Evolutionary conservation across 2,329 filamentous ascomycete species (phyloP), one percentile per base, ranked within the genome.

Genomic region (Bimuria novae-zelandiae): DNA sequence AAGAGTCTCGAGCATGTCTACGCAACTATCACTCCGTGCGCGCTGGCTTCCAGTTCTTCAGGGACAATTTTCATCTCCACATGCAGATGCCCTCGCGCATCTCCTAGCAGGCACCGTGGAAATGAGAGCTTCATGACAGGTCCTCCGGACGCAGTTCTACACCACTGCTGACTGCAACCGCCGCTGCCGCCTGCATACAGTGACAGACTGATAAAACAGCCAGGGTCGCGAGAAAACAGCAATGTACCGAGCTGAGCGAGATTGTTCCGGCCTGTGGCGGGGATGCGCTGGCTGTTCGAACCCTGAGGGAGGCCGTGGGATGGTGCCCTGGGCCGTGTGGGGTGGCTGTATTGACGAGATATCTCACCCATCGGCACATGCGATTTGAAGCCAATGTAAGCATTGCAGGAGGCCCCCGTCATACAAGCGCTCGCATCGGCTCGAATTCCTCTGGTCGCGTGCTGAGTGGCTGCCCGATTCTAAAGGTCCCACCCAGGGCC

Each of bases 361-460:
- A 41, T 23, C 46, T 41, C 36, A 32, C 46, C 46, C 22, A 49
- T 49, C 46, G 41, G 29, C 46, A 47, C 44, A 47, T 47, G 37
- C 37, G 44, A 47, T 47, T 47, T 47, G 44, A 47, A 21, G 23
- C n/a, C 23, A n/a, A 19, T 30, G 39, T 37, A 22, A 37, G 10
- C 10, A 10, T 14, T 29, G 44, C 33, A 12, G 8, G 21, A 37
- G 11, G 3, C 32, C 32, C 8, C 32, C 29, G n/a, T n/a, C n/a
- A n/a, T n/a, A n/a, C n/a, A n/a, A 22, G 22, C n/a, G 19, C 30
- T 37, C 21, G 30, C 32, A 0, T 11, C 17, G n/a, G 14, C 32
- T 12, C 25, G 25, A 33, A 12, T 6, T 16, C 27, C 42, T 30
- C 14, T n/a, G 17, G 42, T 35, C 29, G 42, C 42, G 42, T 45